Conservation (phyloP, 2,329 filamentous ascomycete species). For the Aureobasidium sp. region DNA sequence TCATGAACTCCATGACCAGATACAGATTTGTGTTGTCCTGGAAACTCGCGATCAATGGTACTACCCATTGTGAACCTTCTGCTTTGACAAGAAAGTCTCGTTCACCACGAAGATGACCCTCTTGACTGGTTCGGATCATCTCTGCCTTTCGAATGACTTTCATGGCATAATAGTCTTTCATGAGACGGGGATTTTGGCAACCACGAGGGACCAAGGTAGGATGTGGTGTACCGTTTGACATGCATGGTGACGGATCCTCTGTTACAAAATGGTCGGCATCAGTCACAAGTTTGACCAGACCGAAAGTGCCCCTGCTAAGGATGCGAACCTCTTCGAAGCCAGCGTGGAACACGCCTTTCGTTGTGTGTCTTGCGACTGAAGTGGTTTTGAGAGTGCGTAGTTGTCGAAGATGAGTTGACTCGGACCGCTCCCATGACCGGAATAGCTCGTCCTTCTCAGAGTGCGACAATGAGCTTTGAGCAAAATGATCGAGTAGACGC, state of each 20-base stretch:
- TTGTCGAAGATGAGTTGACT: conserved; percentile 69
- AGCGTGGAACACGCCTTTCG: conserved; percentile 46
- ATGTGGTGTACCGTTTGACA: neutral
- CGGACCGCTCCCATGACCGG: conserved; percentile 54
- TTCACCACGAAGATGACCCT: conserved; percentile 85
- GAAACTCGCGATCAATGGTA: conserved; percentile 80
- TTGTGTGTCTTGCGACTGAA: conserved; percentile 40
- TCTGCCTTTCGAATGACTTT: conserved; percentile 92
- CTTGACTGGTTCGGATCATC: conserved; percentile 85
- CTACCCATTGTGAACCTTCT: conserved; percentile 82
- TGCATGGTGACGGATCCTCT: neutral
- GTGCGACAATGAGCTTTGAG: conserved; percentile 45
- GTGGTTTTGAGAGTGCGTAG: conserved; percentile 60
- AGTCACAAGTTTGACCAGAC: conserved; percentile 77
- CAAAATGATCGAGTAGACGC: conserved; percentile 57
- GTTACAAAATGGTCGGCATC: conserved; percentile 34
- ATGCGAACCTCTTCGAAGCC: conserved; percentile 77
- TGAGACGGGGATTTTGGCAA: neutral
- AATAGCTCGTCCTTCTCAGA: conserved; percentile 49
- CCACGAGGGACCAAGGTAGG: neutral
- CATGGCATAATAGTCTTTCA: conserved; percentile 76
- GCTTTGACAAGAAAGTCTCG: conserved; percentile 85
- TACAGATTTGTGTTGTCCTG: conserved; percentile 80
- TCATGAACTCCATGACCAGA: conserved; percentile 97
- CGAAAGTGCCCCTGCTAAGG: conserved; percentile 89